Evolutionary conservation across 2,329 filamentous ascomycete genomes (phyloP), one percentile per base, ranked within the genome.

Genomic region (Hypoxylon sp.): DNA sequence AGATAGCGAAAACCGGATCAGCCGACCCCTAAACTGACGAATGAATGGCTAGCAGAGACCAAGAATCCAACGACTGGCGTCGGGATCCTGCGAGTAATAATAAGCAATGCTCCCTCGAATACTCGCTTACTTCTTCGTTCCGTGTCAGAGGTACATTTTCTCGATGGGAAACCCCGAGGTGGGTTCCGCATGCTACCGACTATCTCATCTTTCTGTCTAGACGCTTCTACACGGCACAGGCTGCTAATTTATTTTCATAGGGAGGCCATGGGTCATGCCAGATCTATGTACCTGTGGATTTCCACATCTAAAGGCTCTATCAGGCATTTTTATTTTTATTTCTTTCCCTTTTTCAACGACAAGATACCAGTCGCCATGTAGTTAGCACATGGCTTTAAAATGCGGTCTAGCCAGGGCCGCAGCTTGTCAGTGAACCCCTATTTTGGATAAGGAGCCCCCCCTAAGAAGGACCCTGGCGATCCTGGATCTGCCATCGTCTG

Each of bases 21-120:
- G 50, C 61, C 61, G 61, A 63, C 61, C 41, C 48, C 29, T 48
- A 40, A n/a, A 49, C 58, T 63, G 61, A 61, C 58, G 55, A 61
- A 61, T 54, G 17, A 55, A 2, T 18, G 31, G 48, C 29, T 29
- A 24, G 29, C 55, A 40, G 53, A 49, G 41, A 15, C 3, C 31
- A 26, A 26, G 49, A 45, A 37, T 6, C 26, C 20, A 17, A 41
- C 20, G n/a, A 41, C 35, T 46, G 47, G 55, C 50, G 48, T 43
- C 42, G 55, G 29, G 35, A 29, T 53, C 43, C 55, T 58, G 59
- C 45, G 51, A 62, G 51, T 56, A 59, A 62, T 56, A 48, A 45
- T 49, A 37, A 52, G 52, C 43, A 60, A 55, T 54, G 49, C 35
- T 54, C 35, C 42, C 26, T 48, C 31, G 26, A 38, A 31, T 31